Percentiles rank a stretch among this genome's conserved stretches.
These are phyloP conservation scores for Austropuccinia psidii DNA, from an alignment of 1,284 basidiomycete genomes.

Conservation along the genomic window DNA sequence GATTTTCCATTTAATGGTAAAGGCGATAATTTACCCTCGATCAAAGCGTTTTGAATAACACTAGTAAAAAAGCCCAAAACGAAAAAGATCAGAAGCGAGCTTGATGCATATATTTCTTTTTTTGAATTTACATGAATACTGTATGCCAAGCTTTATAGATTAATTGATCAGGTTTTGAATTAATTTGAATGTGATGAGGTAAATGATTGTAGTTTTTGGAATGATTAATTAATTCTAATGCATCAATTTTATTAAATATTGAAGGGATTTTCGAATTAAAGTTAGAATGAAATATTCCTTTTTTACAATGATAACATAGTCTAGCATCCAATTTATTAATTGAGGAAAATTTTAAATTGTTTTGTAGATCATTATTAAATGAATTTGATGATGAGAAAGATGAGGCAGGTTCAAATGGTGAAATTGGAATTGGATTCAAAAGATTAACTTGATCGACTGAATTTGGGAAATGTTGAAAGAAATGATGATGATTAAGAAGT, in stretches of 20 bases:
- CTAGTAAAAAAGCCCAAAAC: no score
- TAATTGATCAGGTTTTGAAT: conserved; percentile 5
- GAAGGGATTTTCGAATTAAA: neutral
- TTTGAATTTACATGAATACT: conserved; percentile 13
- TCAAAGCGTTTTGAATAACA: conserved; percentile 27
- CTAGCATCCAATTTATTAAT: conserved; percentile 3
- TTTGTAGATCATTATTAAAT: neutral
- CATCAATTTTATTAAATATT: conserved; percentile 1
- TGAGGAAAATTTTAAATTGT: neutral
- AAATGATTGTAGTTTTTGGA: conserved; percentile 15
- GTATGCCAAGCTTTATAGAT: conserved; percentile 35
- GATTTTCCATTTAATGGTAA: conserved; percentile 33
- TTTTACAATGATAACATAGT: neutral
- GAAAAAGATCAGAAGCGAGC: neutral
- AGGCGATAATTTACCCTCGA: conserved; percentile 15
- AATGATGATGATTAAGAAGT: neutral
- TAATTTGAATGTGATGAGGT: neutral
- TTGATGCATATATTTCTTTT: neutral
- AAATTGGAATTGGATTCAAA: neutral
- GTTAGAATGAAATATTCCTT: conserved; percentile 7
- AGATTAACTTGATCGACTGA: neutral
- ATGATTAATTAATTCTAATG: conserved; percentile 2
- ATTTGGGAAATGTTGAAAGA: neutral
- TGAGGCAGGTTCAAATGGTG: neutral
- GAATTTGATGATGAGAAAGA: neutral